Base-by-base conservation (phyloP, 1,284 basidiomycete species). In the Tilletiopsis washingtonensis region DNA sequence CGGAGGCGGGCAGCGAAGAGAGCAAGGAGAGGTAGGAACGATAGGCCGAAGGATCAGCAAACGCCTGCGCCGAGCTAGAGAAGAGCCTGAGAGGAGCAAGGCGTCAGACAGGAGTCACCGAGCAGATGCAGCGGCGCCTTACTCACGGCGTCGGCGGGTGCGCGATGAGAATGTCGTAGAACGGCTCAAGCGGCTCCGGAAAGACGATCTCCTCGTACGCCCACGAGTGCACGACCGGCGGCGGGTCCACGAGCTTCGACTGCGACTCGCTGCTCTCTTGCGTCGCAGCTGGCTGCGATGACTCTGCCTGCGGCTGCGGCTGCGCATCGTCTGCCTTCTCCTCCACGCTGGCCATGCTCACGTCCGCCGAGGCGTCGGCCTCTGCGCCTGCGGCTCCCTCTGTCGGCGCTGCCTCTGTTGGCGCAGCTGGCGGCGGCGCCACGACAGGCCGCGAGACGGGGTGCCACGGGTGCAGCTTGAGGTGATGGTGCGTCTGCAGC, bases 141-240 rank as follows among this genome's bases (percentile, higher is more conserved):
- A 80, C 82, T 15, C 74, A 75, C 3, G 84, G 83, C 0, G 87
- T 91, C 0, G 91, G 91, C 0, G 89, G 84, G 67, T 93, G 81
- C 3, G 80, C 78, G 0, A 84, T 83, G 43, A 98, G 81, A 49
- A 88, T 80, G 62, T 84, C 82, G 63, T 96, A 81, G 76, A 98
- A 93, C 24, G 83, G 78, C 54, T 89, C 84, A 55, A 85, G 89
- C 1, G 94, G 94, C 67, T 98, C 93, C 60, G 84, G 83, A 76
- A 99, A 98, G 42, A 98, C 89, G 54, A 98, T 81, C 62, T 99
- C 94, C 73, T 98, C 94, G 76, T 98, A 98, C 69, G 97, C 91
- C 93, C 94, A 99, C 0, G 90, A 88, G 73, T 97, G 88, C 15
- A 73, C 69, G 4, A 71, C 70, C 19, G 67, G 67, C 17, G 67